Evolutionary conservation across 208 protist genomes (phyloP).

Genomic region (Lotmaria passim): DNA sequence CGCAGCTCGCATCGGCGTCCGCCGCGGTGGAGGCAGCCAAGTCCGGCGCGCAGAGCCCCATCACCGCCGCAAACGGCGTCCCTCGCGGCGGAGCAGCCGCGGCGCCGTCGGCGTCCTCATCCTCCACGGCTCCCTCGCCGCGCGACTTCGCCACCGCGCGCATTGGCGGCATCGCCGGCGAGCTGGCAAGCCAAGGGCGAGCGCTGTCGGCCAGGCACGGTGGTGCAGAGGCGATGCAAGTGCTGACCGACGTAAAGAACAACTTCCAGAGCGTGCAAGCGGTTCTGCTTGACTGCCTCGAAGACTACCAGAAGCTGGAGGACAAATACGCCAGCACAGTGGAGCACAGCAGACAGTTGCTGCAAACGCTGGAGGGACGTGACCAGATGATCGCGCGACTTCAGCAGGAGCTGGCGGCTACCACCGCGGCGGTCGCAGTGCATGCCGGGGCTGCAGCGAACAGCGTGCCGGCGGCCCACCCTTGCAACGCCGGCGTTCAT

Average conservation of each 20-base stretch:
- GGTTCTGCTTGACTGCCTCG: slow-evolving; percentile 31
- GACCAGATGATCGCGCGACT: slow-evolving; percentile 27
- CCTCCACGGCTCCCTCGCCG: slow-evolving; percentile 3
- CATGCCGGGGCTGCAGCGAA: background rate
- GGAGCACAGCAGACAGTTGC: slow-evolving; percentile 32
- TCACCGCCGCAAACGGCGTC: background rate
- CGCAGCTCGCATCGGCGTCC: background rate
- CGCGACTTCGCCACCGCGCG: background rate
- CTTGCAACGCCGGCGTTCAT: background rate
- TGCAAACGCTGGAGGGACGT: slow-evolving; percentile 25
- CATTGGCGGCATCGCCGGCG: too few species aligned
- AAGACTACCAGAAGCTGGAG: slow-evolving; percentile 37
- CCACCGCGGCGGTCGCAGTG: background rate
- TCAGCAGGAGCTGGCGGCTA: slow-evolving; percentile 10
- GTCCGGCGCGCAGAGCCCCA: background rate
- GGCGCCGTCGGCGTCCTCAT: background rate
- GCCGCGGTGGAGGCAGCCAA: background rate
- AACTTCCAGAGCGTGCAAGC: slow-evolving; percentile 33
- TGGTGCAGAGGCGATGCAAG: slow-evolving; percentile 5
- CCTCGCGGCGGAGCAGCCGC: background rate
- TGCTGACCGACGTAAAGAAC: slow-evolving; percentile 30
- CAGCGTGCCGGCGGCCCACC: too few species aligned
- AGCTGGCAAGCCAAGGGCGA: background rate
- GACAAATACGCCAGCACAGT: slow-evolving; percentile 37
- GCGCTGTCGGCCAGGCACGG: background rate